Conservation (phyloP, 352 stramenopile species). For the Globisporangium nunn region DNA sequence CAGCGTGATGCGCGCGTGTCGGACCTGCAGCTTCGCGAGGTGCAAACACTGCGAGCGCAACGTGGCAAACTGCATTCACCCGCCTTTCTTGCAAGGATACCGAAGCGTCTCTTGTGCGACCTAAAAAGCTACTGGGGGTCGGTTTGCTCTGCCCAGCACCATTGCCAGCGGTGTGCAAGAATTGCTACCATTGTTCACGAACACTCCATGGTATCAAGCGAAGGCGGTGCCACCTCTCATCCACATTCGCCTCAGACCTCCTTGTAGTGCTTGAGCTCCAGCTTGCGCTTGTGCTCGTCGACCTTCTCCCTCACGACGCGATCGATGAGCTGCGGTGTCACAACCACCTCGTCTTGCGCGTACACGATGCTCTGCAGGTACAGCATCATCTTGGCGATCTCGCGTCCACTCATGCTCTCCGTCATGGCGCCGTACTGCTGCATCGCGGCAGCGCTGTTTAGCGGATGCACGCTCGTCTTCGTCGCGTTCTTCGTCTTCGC, state of each 20-base stretch:
- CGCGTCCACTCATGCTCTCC: slow-evolving; percentile 73
- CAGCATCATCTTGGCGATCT: slow-evolving; percentile 86
- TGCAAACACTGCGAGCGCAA: no score
- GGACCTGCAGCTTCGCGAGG: not conserved
- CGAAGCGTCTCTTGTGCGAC: no score
- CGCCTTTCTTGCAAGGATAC: no score
- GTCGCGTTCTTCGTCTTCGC: not conserved
- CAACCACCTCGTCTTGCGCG: slow-evolving; percentile 49
- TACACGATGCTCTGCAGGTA: slow-evolving; percentile 82
- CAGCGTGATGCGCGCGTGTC: not conserved
- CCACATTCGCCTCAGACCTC: not conserved
- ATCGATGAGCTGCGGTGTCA: slow-evolving; percentile 43
- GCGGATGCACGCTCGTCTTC: slow-evolving; percentile 1
- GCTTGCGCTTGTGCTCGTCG: slow-evolving; percentile 67
- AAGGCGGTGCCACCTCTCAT: no score
- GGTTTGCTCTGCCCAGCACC: no score
- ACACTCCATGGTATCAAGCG: no score
- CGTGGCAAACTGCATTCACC: no score
- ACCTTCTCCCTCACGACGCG: slow-evolving; percentile 67
- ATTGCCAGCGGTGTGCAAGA: no score
- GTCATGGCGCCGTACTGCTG: slow-evolving; percentile 48
- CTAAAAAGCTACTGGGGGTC: no score
- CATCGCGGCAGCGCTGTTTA: slow-evolving; percentile 18
- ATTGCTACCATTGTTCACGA: no score
- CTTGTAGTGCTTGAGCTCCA: slow-evolving; percentile 31